These are phyloP conservation scores for Schizosaccharomyces octosporus DNA, from an alignment of 805 yeast species.

Conservation along the genomic window DNA sequence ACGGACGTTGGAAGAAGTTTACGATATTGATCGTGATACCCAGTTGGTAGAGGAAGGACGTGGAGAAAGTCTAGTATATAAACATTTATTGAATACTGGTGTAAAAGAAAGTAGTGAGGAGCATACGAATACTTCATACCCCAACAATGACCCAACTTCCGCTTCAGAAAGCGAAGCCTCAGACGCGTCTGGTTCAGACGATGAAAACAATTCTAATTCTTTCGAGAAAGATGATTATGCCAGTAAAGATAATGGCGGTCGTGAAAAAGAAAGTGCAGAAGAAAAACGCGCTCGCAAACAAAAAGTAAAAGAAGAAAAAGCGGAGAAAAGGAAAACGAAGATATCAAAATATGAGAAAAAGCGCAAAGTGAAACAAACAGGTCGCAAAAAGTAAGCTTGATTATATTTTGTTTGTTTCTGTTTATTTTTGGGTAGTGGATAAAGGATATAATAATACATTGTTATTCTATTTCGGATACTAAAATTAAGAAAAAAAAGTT, in stretches of 20 bases:
- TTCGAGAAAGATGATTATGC: slow-evolving; percentile 4
- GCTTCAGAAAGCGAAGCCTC: slow-evolving; percentile 15
- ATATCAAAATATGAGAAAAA: slow-evolving; percentile 7
- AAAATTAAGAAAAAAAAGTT: too few species aligned
- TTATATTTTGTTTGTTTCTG: neutral
- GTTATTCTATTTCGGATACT: too few species aligned
- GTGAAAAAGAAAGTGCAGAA: slow-evolving; percentile 2
- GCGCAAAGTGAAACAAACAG: slow-evolving; percentile 6
- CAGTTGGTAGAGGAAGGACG: slow-evolving; percentile 32
- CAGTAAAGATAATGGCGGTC: neutral
- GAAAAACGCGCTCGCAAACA: slow-evolving; percentile 4
- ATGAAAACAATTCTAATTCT: slow-evolving; percentile 4
- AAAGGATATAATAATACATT: too few species aligned
- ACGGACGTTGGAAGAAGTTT: slow-evolving; percentile 29
- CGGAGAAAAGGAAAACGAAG: slow-evolving; percentile 5
- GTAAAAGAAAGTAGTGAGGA: neutral
- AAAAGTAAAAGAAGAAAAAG: slow-evolving; percentile 2
- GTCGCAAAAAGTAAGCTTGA: neutral
- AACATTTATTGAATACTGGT: slow-evolving; percentile 11
- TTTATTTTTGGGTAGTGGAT: neutral
- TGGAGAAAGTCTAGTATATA: slow-evolving; percentile 43
- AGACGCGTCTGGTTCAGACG: slow-evolving; percentile 5
- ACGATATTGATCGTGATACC: slow-evolving; percentile 53
- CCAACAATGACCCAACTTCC: slow-evolving; percentile 6
- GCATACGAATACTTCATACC: neutral